Base-by-base conservation (phyloP, 1,284 basidiomycete genomes). In the Microbotryum lychnidis-dioicae region DNA sequence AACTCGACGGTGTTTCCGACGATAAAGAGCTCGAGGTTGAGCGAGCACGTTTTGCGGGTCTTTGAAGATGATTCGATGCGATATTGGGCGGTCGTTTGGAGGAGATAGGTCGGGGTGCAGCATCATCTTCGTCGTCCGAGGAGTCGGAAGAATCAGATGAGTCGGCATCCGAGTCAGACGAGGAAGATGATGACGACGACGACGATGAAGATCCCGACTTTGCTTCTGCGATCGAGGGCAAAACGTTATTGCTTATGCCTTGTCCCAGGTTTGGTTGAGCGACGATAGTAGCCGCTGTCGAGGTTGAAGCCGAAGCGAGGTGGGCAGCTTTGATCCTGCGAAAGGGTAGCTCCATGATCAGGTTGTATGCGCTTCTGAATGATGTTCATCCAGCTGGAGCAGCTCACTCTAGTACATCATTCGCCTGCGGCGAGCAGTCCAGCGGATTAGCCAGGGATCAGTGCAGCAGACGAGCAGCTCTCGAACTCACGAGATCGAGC, bases 401-500 rank as follows among this genome's bases (percentile, higher is more conserved):
- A 29, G 23, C 57, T 25, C 9, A 67, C 65, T 67, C 65, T 37
- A 67, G 58, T 37, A 67, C 54, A 48, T 67, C 65, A 48, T 62
- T 62, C 21, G 53, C 33, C 65, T 67, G 50, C 10, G 3, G 29
- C 12, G 18, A 14, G 14, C n/a, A 46, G 16, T 12, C 4, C 7
- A 46, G 25, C 50, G 55, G 44, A 27, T 29, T 6, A 25, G 31
- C 21, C n/a, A 27, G 3, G 0, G 16, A 8, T 20, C 7, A 7
- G 21, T 6, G 6, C 20, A 21, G 12, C 18, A 12, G 14, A 14
- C 16, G 9, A n/a, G 45, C 1, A 6, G 3, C 8, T 8, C 8
- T 8, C 23, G 5, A 1, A 50, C 65, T 29, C 9, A 67, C 65
- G 2, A 60, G 57, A 54, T 67, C 65, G 0, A 67, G 50, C 9